Percentiles rank a stretch among this genome's conserved stretches.
Evolutionary conservation across 345 rosid genomes (phyloP).

Genomic region (Boechera retrofracta): DNA sequence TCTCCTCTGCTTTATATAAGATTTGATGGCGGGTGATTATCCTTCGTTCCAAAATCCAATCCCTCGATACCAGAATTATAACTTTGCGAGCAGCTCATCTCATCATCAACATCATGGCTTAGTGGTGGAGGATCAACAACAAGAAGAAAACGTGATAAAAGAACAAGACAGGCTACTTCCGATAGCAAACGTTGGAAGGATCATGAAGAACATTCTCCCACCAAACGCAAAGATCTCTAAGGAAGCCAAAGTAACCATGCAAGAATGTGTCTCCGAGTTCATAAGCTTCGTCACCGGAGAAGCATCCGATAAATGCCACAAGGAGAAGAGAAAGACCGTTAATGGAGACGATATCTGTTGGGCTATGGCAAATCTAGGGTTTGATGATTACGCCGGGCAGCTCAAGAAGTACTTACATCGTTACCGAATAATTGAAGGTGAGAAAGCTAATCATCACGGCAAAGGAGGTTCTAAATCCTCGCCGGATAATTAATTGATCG

Average conservation of each 20-base stretch:
- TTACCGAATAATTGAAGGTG: constrained; percentile 62
- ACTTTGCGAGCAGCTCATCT: constrained; percentile 38
- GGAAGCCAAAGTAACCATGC: constrained; percentile 82
- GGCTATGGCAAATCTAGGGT: constrained; percentile 75
- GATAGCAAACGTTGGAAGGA: constrained; percentile 73
- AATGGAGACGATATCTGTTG: constrained; percentile 77
- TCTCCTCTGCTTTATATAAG: neutral
- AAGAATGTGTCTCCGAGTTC: constrained; percentile 81
- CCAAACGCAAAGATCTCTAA: constrained; percentile 72
- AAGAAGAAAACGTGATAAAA: constrained; percentile 54
- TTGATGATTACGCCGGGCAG: constrained; percentile 67
- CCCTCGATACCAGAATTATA: constrained; percentile 36
- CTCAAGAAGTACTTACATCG: constrained; percentile 55
- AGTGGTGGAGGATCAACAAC: constrained; percentile 29
- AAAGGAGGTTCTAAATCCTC: constrained; percentile 45
- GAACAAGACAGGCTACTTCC: constrained; percentile 78
- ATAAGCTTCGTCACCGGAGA: constrained; percentile 77
- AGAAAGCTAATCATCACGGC: constrained; percentile 52
- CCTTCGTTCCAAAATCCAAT: constrained; percentile 32
- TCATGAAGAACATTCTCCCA: constrained; percentile 78
- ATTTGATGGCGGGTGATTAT: constrained; percentile 31
- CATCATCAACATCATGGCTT: constrained; percentile 36
- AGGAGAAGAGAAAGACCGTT: constrained; percentile 74
- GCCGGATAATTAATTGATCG: neutral
- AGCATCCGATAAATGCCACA: constrained; percentile 74